Percentiles rank a stretch among this genome's conserved stretches.
These are phyloP conservation scores for Entomortierella beljakovae DNA, from an alignment of 192 early-diverging fungal genomes.

Conservation along the genomic window DNA sequence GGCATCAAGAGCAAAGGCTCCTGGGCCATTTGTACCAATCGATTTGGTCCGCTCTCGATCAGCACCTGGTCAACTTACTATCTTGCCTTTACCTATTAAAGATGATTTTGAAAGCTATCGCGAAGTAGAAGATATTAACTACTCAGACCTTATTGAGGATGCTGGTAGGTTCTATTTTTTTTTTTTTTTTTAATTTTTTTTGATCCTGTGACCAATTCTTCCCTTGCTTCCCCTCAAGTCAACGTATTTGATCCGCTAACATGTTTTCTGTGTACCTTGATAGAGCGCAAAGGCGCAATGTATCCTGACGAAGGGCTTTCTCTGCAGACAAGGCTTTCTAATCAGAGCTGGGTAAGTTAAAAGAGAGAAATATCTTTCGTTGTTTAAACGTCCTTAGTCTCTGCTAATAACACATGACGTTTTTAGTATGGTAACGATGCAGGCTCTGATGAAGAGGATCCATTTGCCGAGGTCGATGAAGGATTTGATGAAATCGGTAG, in stretches of 20 bases:
- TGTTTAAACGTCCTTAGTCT: not conserved
- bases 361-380: not conserved
- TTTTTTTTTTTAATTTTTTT: too few relatives aligned
- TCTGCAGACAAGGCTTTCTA: constrained; percentile 53
- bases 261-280: not conserved
- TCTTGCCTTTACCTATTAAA: constrained; percentile 11
- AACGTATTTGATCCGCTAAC: not conserved
- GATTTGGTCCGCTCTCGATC: constrained; percentile 47
- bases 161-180: constrained; percentile 10
- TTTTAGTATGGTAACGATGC: constrained; percentile 53
- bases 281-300: constrained; percentile 25
- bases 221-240: too few relatives aligned
- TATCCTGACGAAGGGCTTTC: constrained; percentile 41
- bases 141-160: constrained; percentile 40
- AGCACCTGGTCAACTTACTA: constrained; percentile 39
- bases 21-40: constrained; percentile 19
- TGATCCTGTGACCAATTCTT: too few relatives aligned
- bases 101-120: constrained; percentile 38
- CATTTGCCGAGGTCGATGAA: constrained; percentile 61
- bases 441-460: constrained; percentile 62
- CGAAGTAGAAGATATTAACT: constrained; percentile 42
- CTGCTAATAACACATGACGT: not conserved
- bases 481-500: constrained; percentile 61
- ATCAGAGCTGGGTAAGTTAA: constrained; percentile 53
- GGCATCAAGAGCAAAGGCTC: constrained; percentile 19